A percentile compares a stretch with the other conserved stretches of the same genome.
Evolutionary conservation across 345 rosid species (phyloP).

Genomic region (Eucalyptus marginata): DNA sequence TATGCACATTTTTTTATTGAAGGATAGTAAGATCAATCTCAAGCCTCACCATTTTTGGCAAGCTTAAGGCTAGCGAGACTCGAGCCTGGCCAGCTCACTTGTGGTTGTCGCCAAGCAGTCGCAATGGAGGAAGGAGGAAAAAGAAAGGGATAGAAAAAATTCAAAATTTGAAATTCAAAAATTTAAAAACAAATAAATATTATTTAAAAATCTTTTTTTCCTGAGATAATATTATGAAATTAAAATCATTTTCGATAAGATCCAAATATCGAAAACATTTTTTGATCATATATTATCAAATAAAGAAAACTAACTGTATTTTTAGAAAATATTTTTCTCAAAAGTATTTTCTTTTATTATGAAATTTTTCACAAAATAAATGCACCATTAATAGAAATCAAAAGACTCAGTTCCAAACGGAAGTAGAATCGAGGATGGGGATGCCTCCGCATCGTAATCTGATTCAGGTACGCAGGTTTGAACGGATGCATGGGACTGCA

Average conservation of each 20-base stretch:
- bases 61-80: neutral
- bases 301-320: fast-evolving
- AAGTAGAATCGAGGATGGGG: neutral
- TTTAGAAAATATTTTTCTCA: fast-evolving
- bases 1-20: neutral
- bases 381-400: too few species aligned
- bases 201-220: fast-evolving
- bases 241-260: neutral
- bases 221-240: neutral
- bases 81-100: fast-evolving
- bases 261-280: fast-evolving
- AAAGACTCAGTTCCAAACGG: neutral
- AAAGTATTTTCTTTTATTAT: too few species aligned
- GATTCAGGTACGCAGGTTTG: neutral
- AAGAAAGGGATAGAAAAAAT: too few species aligned
- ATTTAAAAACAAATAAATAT: too few species aligned
- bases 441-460: neutral
- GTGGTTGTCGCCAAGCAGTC: fast-evolving
- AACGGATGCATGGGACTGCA: neutral
- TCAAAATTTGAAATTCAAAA: fast-evolving
- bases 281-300: too few species aligned
- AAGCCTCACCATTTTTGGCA: neutral
- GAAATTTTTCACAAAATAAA: too few species aligned
- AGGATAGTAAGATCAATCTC: neutral
- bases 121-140: fast-evolving